Evolutionary conservation across 2,329 filamentous ascomycete species (phyloP), one percentile per base, ranked within the genome.

Genomic region (Epichloe coenophiala): DNA sequence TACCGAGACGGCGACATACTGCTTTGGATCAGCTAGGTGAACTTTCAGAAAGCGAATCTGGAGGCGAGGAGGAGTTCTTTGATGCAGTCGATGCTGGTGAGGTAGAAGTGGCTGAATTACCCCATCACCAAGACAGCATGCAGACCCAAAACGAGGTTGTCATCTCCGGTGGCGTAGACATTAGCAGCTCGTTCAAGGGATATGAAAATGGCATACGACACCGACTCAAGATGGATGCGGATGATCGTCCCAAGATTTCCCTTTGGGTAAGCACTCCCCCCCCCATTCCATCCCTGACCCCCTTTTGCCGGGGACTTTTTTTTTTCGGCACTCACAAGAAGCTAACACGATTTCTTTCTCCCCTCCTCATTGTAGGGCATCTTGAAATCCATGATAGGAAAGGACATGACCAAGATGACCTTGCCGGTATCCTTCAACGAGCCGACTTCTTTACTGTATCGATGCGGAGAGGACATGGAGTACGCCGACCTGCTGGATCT

Each of bases 321-420:
- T 23, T 31, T 27, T 8, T 1, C 8, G 27, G 27, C 27, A 31
- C 8, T 31, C 27, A 31, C 8, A 8, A 35, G 9, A 11, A 19
- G 21, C 19, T 42, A 21, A 21, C 17, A 11, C 3, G 1, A 12
- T 27, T 23, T 27, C 11, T 45, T 27, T 23, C 15, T 37, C 27
- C 3, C 17, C 33, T 13, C 11, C 1, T 31, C 17, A 23, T 38
- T 45, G 31, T 56, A 96, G 90, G 85, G 86, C 57, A 96, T 98
- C 59, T 72, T 98, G 56, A 98, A 97, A 71, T 97, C 91, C 21
- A 97, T 98, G 93, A 95, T 98, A 68, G 93, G 93, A 56, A 97
- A 98, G 66, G 93, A 98, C 63, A 97, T 98, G 93, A 97, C 93
- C 38, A 97, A 94, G 73, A 98, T 98, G 91, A 97, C 93, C 0